Evolutionary conservation across 2,329 filamentous ascomycete genomes (phyloP), one percentile per base, ranked within the genome.

Genomic region (Fusarium coffeatum): DNA sequence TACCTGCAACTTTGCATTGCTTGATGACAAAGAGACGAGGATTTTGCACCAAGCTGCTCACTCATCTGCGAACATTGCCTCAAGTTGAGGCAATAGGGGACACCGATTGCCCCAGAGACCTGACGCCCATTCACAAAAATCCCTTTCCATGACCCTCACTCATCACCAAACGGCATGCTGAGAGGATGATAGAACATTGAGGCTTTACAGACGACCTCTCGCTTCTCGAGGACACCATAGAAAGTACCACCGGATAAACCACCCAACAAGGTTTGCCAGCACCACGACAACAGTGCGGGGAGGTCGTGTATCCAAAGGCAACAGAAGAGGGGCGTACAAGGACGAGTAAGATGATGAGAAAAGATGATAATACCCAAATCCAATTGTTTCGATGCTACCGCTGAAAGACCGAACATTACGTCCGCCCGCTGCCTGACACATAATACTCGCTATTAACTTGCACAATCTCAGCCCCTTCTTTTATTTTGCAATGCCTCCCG

Each of bases 381-480:
- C 74, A 77, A 78, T 74, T 76, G 68, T 73, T 71, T 69, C 64
- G 67, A 77, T 75, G 68, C 77, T 76, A 77, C 68, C 73, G 72
- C 75, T 74, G 57, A 74, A 73, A 65, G 59, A 72, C 66, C 71
- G 68, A 71, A 73, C 64, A 70, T 73, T 72, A 72, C 71, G 66
- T 69, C 71, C 69, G 63, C 55, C 50, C 61, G 66, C 72, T 75
- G 75, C 72, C 69, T 77, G 74, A 76, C 72, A 72, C 71, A 76
- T 76, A 69, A 79, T 79, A 73, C 76, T 78, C 77, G 77, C 77
- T 78, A 77, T 77, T 74, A 76, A 75, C 73, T 78, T 76, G 71
- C 72, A 69, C 68, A 74, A 50, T 63, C 68, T 74, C 49, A 45
- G 53, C 53, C 60, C 59, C 64, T 48, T 59, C 65, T 68, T 72